These are phyloP conservation scores for Carnegiea gigantea DNA, from an alignment of 179 eudicot species.

Conservation along the genomic window DNA sequence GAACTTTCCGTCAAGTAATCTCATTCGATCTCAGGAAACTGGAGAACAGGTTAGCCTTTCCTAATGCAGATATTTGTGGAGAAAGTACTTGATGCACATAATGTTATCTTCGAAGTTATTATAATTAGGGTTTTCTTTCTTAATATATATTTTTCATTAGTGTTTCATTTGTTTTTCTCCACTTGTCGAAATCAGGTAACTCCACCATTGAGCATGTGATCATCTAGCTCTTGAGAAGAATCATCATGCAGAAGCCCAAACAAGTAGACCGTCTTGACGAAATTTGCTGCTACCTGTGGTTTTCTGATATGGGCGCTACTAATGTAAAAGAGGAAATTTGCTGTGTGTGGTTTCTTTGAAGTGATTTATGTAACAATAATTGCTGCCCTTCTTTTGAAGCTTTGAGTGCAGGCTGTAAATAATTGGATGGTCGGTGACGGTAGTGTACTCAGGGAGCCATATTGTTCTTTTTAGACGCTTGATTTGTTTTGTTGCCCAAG, in stretches of 20 bases:
- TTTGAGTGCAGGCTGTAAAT: not conserved
- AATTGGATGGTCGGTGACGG: not conserved
- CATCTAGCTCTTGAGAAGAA: not conserved
- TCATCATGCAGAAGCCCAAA: not conserved
- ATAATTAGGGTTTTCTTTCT: not conserved
- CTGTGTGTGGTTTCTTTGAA: not conserved
- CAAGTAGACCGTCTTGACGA: not conserved
- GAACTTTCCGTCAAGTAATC: not conserved
- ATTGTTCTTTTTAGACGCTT: not conserved
- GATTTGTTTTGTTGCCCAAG: not conserved
- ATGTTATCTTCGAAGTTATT: not conserved
- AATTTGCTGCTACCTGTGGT: too few relatives aligned
- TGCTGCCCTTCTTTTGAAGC: not conserved
- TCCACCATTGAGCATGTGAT: slow-evolving; percentile 60
- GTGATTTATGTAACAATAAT: not conserved
- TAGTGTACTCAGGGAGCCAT: not conserved
- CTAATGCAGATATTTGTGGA: not conserved
- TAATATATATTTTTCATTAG: not conserved
- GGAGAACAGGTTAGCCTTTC: not conserved
- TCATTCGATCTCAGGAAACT: not conserved
- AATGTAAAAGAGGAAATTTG: not conserved
- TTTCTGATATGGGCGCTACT: not conserved
- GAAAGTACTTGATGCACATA: too few relatives aligned
- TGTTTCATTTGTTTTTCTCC: not conserved
- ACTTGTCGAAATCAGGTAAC: slow-evolving; percentile 39